A percentile compares a stretch with the other conserved stretches of the same genome.
Evolutionary conservation across 2,329 filamentous ascomycete genomes (phyloP).

Genomic region (Hypoxylon sp.): DNA sequence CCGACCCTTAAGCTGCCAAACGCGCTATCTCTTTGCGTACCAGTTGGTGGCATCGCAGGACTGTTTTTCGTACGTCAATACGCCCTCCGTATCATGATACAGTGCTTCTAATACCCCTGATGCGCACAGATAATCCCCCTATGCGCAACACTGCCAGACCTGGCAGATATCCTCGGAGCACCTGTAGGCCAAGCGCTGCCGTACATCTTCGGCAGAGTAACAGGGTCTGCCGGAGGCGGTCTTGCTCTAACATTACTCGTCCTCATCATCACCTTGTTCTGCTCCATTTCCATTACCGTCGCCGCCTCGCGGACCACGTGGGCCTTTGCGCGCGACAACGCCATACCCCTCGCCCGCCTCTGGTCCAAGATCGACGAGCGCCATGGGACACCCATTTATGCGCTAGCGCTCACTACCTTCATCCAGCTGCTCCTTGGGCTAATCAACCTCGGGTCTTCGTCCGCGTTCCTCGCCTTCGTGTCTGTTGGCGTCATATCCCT

Average conservation of each 20-base stretch:
- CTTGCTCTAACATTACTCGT: slow-evolving; percentile 65
- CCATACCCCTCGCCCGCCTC: slow-evolving; percentile 63
- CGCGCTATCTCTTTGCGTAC: slow-evolving; percentile 64
- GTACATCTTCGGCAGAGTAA: slow-evolving; percentile 64
- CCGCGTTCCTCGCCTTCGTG: slow-evolving; percentile 69
- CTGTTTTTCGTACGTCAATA: slow-evolving; percentile 61
- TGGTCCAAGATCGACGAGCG: slow-evolving; percentile 66
- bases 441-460: slow-evolving; percentile 69
- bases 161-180: slow-evolving; percentile 60
- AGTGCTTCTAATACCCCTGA: not conserved
- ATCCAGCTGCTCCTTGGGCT: slow-evolving; percentile 67
- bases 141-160: slow-evolving; percentile 58
- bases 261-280: slow-evolving; percentile 68
- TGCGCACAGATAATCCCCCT: slow-evolving; percentile 61
- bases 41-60: slow-evolving; percentile 65
- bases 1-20: slow-evolving; percentile 65
- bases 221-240: slow-evolving; percentile 64
- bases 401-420: slow-evolving; percentile 66
- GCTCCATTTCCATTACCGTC: slow-evolving; percentile 74
- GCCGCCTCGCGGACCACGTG: slow-evolving; percentile 75
- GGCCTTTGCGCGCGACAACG: slow-evolving; percentile 72
- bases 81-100: not conserved
- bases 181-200: slow-evolving; percentile 67
- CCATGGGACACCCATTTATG: slow-evolving; percentile 67
- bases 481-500: slow-evolving; percentile 68